These are phyloP conservation scores for Prunus padus DNA, from an alignment of 306 rosid genomes.

Conservation along the genomic window DNA sequence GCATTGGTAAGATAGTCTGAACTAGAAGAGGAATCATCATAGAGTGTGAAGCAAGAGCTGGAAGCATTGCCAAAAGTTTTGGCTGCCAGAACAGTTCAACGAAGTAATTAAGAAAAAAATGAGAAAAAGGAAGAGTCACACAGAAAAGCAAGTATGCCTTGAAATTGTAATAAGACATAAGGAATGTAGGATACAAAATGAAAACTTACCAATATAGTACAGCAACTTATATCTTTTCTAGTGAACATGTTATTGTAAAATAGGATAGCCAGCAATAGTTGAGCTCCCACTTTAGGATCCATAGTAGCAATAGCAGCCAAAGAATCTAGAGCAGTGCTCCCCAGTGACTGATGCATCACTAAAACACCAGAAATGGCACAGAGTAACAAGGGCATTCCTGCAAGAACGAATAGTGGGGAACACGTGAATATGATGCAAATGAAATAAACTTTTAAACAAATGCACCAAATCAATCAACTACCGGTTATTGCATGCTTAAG, in stretches of 20 bases:
- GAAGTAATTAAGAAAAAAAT: slow-evolving; percentile 13
- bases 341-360: slow-evolving; percentile 65
- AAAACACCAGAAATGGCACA: slow-evolving; percentile 65
- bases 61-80: slow-evolving; percentile 72
- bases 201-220: slow-evolving; percentile 68
- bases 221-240: slow-evolving; percentile 50
- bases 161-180: slow-evolving; percentile 10
- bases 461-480: slow-evolving; percentile 4
- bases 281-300: slow-evolving; percentile 86
- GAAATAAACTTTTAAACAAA: slow-evolving; percentile 20
- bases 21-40: slow-evolving; percentile 83
- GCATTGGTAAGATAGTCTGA: slow-evolving; percentile 89
- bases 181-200: slow-evolving; percentile 22
- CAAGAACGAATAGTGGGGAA: slow-evolving; percentile 26
- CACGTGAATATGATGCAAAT: slow-evolving; percentile 24
- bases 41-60: slow-evolving; percentile 84
- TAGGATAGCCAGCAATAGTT: slow-evolving; percentile 66
- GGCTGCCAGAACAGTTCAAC: slow-evolving; percentile 57
- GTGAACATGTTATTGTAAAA: slow-evolving; percentile 73
- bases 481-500: too few relatives aligned
- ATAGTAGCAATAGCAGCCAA: slow-evolving; percentile 66
- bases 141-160: slow-evolving; percentile 18
- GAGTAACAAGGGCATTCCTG: slow-evolving; percentile 70
- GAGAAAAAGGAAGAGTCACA: slow-evolving; percentile 18
- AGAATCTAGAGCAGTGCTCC: slow-evolving; percentile 58